Evolutionary conservation across 2,329 filamentous ascomycete species (phyloP).

Genomic region (Trichothecium sympodiale): DNA sequence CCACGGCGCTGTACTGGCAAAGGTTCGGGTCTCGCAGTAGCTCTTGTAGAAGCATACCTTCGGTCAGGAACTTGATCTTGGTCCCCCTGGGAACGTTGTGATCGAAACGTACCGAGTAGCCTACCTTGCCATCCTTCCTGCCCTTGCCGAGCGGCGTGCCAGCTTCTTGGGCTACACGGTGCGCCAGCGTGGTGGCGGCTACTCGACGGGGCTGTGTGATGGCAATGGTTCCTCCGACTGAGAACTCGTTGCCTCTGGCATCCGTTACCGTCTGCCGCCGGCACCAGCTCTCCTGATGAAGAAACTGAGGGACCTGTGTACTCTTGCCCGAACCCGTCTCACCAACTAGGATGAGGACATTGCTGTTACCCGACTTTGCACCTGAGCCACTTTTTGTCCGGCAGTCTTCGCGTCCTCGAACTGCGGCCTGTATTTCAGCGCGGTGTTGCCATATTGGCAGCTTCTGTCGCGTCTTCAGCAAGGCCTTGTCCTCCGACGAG

Average conservation of each 20-base stretch:
- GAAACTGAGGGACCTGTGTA: constrained; percentile 89
- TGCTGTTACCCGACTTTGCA: constrained; percentile 12
- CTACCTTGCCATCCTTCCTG: constrained; percentile 46
- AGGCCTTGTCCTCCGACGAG: constrained; percentile 15
- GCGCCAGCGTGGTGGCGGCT: constrained; percentile 81
- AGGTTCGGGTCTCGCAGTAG: constrained; percentile 77
- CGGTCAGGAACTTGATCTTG: constrained; percentile 85
- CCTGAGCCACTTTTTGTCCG: constrained; percentile 19
- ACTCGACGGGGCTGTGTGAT: constrained; percentile 92
- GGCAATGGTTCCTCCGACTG: constrained; percentile 70
- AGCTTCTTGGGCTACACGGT: constrained; percentile 73
- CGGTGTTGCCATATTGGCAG: constrained; percentile 74
- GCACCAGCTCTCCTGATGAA: constrained; percentile 73
- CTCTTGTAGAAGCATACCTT: constrained; percentile 93
- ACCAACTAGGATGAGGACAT: constrained; percentile 77
- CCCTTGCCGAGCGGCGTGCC: constrained; percentile 39
- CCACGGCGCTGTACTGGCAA: constrained; percentile 74
- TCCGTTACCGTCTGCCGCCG: constrained; percentile 43
- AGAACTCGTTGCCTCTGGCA: constrained; percentile 25
- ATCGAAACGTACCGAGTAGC: constrained; percentile 93
- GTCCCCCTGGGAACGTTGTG: constrained; percentile 73
- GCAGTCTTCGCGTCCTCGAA: constrained; percentile 31
- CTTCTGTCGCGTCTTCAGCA: constrained; percentile 44
- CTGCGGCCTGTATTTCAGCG: constrained; percentile 53
- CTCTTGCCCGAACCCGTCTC: constrained; percentile 96